These are phyloP conservation scores for Rhizopus stolonifer DNA, from an alignment of 371 early-diverging fungal genomes.

Conservation along the genomic window DNA sequence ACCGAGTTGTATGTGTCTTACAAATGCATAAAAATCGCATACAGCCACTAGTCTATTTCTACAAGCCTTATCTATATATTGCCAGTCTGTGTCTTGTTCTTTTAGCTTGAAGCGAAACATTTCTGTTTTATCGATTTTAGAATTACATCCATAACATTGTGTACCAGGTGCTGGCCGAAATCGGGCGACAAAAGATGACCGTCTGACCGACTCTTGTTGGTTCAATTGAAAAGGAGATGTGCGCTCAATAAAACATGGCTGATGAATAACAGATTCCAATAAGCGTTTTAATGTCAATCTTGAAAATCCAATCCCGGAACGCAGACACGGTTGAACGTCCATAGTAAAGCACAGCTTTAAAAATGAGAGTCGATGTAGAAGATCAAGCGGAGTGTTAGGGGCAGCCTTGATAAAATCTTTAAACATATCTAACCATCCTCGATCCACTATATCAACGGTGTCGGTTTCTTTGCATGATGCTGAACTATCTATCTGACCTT, in stretches of 20 bases:
- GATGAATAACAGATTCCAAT: slow-evolving; percentile 13
- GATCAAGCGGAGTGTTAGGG: slow-evolving; percentile 12
- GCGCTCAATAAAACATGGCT: slow-evolving; percentile 24
- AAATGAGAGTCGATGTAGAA: slow-evolving; percentile 15
- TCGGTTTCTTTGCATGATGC: neutral
- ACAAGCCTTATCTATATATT: slow-evolving; percentile 16
- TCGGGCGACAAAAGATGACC: neutral
- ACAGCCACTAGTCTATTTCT: slow-evolving; percentile 84
- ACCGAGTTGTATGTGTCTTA: slow-evolving; percentile 80
- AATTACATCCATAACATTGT: slow-evolving; percentile 17
- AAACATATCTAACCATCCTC: slow-evolving; percentile 12
- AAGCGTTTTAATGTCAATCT: neutral
- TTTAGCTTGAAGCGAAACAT: slow-evolving; percentile 19
- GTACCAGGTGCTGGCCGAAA: neutral
- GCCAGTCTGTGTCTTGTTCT: slow-evolving; percentile 21
- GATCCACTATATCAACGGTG: neutral
- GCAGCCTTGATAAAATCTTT: slow-evolving; percentile 12
- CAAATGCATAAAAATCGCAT: slow-evolving; percentile 87
- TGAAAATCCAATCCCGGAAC: slow-evolving; percentile 10
- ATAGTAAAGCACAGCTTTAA: slow-evolving; percentile 18
- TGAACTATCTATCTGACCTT: neutral
- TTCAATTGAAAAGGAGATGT: neutral
- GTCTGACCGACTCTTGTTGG: neutral
- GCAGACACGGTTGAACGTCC: slow-evolving; percentile 27
- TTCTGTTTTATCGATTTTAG: neutral